A percentile compares a stretch with the other conserved stretches of the same genome.
phyloP scores from a whole-genome alignment of 2,329 filamentous ascomycete species.

The Aspergillus sp. region DNA sequence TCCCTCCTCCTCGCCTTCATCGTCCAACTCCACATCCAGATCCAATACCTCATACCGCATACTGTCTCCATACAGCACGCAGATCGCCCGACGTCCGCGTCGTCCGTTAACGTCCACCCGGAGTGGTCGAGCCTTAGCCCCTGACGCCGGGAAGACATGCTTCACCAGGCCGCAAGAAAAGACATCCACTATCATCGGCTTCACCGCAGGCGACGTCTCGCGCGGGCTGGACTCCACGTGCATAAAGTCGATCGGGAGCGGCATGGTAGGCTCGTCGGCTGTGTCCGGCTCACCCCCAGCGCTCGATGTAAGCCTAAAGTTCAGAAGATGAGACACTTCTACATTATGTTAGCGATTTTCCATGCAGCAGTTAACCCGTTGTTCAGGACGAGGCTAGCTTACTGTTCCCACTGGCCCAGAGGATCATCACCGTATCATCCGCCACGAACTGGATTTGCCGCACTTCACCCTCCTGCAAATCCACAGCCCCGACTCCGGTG shows the following conservation, averaged over 20 bases:
- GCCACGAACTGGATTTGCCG: constrained; percentile 69
- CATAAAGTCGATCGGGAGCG: constrained; percentile 22
- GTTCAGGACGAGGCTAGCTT: no score
- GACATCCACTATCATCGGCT: constrained; percentile 18
- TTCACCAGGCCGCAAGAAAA: constrained; percentile 29
- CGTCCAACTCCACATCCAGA: constrained; percentile 47
- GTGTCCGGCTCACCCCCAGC: constrained; percentile 3
- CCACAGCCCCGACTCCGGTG: constrained; percentile 30
- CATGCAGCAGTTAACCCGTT: background rate
- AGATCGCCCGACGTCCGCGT: constrained; percentile 51
- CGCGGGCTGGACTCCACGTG: constrained; percentile 10
- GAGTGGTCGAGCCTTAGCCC: constrained; percentile 47
- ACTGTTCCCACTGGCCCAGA: constrained; percentile 45
- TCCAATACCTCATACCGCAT: constrained; percentile 58
- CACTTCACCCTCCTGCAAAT: constrained; percentile 34
- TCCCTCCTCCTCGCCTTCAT: constrained; percentile 24
- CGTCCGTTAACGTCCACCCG: constrained; percentile 57
- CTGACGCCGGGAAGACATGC: constrained; percentile 47
- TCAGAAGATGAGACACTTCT: constrained; percentile 34
- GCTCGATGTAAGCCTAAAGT: constrained; percentile 29
- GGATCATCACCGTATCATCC: constrained; percentile 59
- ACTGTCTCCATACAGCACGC: constrained; percentile 55
- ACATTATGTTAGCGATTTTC: constrained; percentile 1
- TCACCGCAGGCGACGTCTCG: constrained; percentile 10
- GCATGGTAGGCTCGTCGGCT: constrained; percentile 7